Conservation (phyloP, 495 filamentous ascomycete species). For the Annulohypoxylon bovei region DNA sequence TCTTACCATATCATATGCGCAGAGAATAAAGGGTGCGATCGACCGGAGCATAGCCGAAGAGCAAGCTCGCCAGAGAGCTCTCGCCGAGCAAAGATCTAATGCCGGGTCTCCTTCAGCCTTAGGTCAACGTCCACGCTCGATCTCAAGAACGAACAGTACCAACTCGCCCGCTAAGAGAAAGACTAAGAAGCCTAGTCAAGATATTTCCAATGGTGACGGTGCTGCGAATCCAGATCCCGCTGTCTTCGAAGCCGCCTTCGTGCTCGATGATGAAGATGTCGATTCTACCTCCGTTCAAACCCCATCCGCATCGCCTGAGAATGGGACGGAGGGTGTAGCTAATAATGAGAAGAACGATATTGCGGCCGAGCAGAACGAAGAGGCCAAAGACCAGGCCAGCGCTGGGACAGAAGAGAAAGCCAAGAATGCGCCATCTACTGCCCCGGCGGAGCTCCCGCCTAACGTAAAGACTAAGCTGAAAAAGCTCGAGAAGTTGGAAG, state of each 20-base stretch:
- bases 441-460: constrained; percentile 70
- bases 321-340: constrained; percentile 46
- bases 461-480: constrained; percentile 76
- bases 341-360: constrained; percentile 39
- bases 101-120: constrained; percentile 59
- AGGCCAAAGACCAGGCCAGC: constrained; percentile 34
- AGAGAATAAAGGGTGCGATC: constrained; percentile 88
- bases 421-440: constrained; percentile 31
- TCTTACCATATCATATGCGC: constrained; percentile 12
- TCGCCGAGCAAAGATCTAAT: constrained; percentile 50
- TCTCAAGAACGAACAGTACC: constrained; percentile 64
- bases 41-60: constrained; percentile 89
- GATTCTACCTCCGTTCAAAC: constrained; percentile 64
- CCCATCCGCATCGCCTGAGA: constrained; percentile 30
- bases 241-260: constrained; percentile 83
- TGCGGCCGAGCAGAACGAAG: constrained; percentile 45
- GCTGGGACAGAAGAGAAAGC: constrained; percentile 17
- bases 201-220: constrained; percentile 56
- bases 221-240: constrained; percentile 73
- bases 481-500: constrained; percentile 86
- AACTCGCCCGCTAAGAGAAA: constrained; percentile 41
- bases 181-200: constrained; percentile 60
- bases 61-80: constrained; percentile 76
- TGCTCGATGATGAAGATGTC: constrained; percentile 78
- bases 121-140: constrained; percentile 59